These are phyloP conservation scores for Tremella fuciformis DNA, from an alignment of 768 basidiomycete species.

Conservation along the genomic window DNA sequence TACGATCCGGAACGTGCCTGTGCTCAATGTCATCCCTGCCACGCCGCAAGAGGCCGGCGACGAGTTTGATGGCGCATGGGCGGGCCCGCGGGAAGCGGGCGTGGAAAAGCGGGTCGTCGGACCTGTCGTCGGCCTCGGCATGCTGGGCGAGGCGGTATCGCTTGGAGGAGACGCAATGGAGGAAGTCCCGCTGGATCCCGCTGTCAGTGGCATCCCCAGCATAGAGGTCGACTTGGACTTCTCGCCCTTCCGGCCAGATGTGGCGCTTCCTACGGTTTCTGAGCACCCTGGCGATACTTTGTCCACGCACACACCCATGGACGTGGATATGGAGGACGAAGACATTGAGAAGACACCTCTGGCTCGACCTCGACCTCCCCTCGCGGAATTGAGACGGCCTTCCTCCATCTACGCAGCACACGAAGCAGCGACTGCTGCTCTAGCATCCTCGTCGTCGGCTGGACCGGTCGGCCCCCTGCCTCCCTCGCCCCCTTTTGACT, in stretches of 20 bases:
- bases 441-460: not conserved
- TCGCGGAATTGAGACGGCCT: not conserved
- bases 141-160: not conserved
- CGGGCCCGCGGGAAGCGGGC: constrained; percentile 20
- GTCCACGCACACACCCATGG: constrained; percentile 3
- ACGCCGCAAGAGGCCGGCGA: constrained; percentile 38
- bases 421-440: not conserved
- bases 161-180: constrained; percentile 20
- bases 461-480: constrained; percentile 23
- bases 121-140: not conserved
- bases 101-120: constrained; percentile 7
- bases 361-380: not conserved
- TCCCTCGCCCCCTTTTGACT: constrained; percentile 42
- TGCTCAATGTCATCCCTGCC: constrained; percentile 47
- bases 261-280: constrained; percentile 14
- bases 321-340: constrained; percentile 6
- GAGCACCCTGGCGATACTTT: too few relatives aligned
- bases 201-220: constrained; percentile 1
- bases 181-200: constrained; percentile 22
- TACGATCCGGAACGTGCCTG: constrained; percentile 24
- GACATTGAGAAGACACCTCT: not conserved
- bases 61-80: constrained; percentile 22
- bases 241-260: constrained; percentile 37
- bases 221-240: constrained; percentile 43
- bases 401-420: not conserved